A percentile compares a stretch with the other conserved stretches of the same genome.
phyloP scores from a whole-genome alignment of 2,329 filamentous ascomycete species.

The Echinosphaeria canescens region DNA sequence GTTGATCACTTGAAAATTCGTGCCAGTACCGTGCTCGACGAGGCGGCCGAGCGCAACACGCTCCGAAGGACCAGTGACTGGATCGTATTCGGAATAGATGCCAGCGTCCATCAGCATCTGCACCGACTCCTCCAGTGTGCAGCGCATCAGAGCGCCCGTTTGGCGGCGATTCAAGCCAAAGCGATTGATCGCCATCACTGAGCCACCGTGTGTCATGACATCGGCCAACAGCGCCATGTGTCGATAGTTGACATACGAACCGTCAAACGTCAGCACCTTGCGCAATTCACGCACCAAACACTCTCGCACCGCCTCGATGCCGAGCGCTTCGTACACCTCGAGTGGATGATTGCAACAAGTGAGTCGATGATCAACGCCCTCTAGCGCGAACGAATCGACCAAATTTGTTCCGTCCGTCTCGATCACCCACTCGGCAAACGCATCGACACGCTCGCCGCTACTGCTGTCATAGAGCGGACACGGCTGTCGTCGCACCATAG shows the following conservation, averaged over 20 bases:
- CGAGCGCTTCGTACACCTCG: conserved; percentile 84
- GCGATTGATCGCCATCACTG: conserved; percentile 88
- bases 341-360: conserved; percentile 94
- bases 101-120: conserved; percentile 96
- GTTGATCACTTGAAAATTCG: too few relatives aligned
- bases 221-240: conserved; percentile 90
- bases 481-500: too few relatives aligned
- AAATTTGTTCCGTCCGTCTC: conserved; percentile 86
- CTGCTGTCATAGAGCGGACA: conserved; percentile 56
- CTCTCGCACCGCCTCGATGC: conserved; percentile 82
- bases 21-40: too few relatives aligned
- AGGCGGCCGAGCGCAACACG: too few relatives aligned
- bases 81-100: too few relatives aligned
- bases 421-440: conserved; percentile 89
- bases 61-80: too few relatives aligned
- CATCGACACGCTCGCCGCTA: too few relatives aligned
- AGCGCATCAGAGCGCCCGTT: conserved; percentile 95
- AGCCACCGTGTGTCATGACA: conserved; percentile 92
- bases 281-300: conserved; percentile 77
- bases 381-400: conserved; percentile 62
- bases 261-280: conserved; percentile 88
- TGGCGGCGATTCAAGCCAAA: conserved; percentile 98
- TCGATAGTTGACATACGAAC: conserved; percentile 98
- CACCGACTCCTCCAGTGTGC: conserved; percentile 98
- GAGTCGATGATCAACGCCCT: conserved; percentile 67